Evolutionary conservation across 495 filamentous ascomycete genomes (phyloP).

Genomic region (Lasiosphaeria hispida): DNA sequence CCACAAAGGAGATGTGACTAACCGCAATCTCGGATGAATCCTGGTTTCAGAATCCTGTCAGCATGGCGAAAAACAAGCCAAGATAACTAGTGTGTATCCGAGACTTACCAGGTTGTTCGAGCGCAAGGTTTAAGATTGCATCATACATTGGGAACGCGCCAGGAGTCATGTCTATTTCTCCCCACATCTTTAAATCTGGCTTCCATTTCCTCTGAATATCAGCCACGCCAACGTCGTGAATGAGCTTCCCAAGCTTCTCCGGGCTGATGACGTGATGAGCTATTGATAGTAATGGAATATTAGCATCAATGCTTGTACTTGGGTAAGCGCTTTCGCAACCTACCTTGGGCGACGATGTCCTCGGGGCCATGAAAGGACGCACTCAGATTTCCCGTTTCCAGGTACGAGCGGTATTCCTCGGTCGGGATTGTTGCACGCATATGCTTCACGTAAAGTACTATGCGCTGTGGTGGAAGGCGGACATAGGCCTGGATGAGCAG

Average conservation of each 20-base stretch:
- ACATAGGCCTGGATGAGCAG: conserved; percentile 26
- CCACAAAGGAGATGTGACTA: not conserved
- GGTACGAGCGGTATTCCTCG: not conserved
- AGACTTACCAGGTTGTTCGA: not conserved
- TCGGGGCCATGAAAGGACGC: conserved; percentile 2
- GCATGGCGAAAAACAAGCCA: not conserved
- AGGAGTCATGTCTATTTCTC: too few relatives aligned
- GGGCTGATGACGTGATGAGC: too few relatives aligned
- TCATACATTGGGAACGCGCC: too few relatives aligned
- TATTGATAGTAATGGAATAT: too few relatives aligned
- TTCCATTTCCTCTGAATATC: too few relatives aligned
- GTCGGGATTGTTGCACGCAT: conserved; percentile 6
- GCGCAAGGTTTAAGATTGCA: too few relatives aligned
- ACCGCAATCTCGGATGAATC: conserved; percentile 16
- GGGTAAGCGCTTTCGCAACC: not conserved
- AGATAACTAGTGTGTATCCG: not conserved
- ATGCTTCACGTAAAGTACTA: not conserved
- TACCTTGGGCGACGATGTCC: conserved; percentile 1
- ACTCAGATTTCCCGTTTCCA: not conserved
- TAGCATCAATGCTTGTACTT: not conserved
- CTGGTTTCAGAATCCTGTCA: not conserved
- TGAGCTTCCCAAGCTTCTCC: too few relatives aligned
- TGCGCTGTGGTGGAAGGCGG: conserved; percentile 14
- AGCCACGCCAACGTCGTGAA: too few relatives aligned
- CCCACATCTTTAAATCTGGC: too few relatives aligned